Conservation (phyloP, 495 filamentous ascomycete species). For the Penicillium goetzii region DNA sequence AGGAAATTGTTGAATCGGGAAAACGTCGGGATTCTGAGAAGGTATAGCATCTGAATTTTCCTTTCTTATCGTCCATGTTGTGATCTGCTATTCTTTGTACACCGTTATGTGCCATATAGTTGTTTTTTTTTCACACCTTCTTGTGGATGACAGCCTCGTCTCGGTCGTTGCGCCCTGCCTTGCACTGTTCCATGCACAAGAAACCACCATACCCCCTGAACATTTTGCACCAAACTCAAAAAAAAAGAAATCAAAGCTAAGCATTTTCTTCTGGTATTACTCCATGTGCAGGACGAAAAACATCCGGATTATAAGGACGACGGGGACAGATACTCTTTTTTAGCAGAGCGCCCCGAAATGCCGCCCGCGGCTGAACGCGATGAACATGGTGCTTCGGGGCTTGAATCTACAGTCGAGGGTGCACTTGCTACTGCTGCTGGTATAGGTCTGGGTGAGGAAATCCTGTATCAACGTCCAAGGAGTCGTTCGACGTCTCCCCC, state of each 20-base stretch:
- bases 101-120: conserved; percentile 39
- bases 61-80: conserved; percentile 37
- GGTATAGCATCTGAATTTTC: conserved; percentile 51
- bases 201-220: conserved; percentile 18
- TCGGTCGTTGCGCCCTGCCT: conserved; percentile 7
- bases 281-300: conserved; percentile 45
- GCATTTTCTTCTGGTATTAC: conserved; percentile 35
- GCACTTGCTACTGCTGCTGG: conserved; percentile 24
- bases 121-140: conserved; percentile 19
- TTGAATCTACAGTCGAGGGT: conserved; percentile 27
- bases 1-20: conserved; percentile 42
- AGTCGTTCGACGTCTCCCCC: conserved; percentile 46
- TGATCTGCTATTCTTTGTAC: conserved; percentile 28
- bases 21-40: conserved; percentile 43
- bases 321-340: conserved; percentile 51
- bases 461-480: conserved; percentile 36
- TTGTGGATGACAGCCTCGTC: conserved; percentile 15
- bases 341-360: conserved; percentile 55
- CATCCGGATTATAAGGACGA: conserved; percentile 39
- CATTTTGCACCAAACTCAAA: conserved; percentile 14
- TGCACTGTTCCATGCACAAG: conserved; percentile 26
- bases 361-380: conserved; percentile 37
- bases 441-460: conserved; percentile 25
- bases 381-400: conserved; percentile 47
- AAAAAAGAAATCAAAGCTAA: conserved; percentile 44